Evolutionary conservation across 2,329 filamentous ascomycete genomes (phyloP).

Genomic region (Mycocentrospora acerina): DNA sequence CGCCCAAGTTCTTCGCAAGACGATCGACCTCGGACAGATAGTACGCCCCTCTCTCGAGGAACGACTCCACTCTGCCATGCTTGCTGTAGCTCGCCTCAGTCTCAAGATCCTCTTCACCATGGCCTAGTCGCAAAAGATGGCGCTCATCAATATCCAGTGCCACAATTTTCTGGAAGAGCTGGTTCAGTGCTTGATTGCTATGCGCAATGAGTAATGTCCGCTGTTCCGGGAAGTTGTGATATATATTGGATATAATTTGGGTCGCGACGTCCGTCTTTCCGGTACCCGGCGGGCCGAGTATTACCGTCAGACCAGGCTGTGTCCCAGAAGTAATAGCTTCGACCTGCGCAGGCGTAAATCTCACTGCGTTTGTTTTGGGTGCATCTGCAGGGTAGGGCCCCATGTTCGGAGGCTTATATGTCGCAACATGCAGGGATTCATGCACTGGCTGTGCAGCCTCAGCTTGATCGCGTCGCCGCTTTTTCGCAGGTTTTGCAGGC

Average conservation of each 20-base stretch:
- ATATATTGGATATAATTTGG: constrained; percentile 98
- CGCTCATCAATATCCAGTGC: constrained; percentile 93
- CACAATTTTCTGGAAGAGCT: constrained; percentile 97
- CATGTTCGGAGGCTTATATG: constrained; percentile 84
- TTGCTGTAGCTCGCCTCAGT: constrained; percentile 90
- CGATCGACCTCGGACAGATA: constrained; percentile 83
- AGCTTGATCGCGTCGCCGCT: constrained; percentile 72
- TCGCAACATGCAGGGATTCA: constrained; percentile 73
- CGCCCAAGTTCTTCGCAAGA: constrained; percentile 79
- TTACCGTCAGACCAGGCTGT: constrained; percentile 88
- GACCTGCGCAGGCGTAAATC: constrained; percentile 87
- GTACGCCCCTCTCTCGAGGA: constrained; percentile 80
- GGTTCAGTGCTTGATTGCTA: constrained; percentile 96
- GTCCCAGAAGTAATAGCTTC: constrained; percentile 92
- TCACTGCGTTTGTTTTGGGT: constrained; percentile 77
- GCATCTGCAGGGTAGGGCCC: constrained; percentile 87
- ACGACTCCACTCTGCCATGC: constrained; percentile 90
- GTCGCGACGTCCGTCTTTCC: constrained; percentile 99
- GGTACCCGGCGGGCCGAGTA: constrained; percentile 93
- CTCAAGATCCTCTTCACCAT: constrained; percentile 91
- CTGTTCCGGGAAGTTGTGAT: constrained; percentile 94
- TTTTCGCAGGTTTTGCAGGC: constrained; percentile 69
- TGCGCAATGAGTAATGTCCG: constrained; percentile 91
- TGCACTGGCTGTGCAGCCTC: constrained; percentile 63
- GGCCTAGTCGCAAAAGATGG: constrained; percentile 86